Conservation (phyloP, 495 filamentous ascomycete species). For the Talaromyces nanjingensis region DNA sequence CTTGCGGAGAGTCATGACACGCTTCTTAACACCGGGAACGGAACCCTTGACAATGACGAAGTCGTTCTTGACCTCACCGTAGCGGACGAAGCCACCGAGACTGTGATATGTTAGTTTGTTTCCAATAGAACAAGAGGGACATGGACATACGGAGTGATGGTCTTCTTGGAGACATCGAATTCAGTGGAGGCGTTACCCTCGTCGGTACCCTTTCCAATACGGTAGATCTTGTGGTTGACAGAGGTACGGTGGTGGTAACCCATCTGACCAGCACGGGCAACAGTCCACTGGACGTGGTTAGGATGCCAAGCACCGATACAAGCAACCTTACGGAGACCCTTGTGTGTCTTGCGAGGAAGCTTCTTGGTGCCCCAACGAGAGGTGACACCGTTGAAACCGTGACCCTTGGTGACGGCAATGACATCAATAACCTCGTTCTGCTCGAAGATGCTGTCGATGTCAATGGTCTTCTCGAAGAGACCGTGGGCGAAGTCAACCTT, state of each 20-base stretch:
- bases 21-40: constrained; percentile 97
- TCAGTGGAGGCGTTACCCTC: constrained; percentile 91
- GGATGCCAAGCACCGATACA: constrained; percentile 99
- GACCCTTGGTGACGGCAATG: constrained; percentile 99
- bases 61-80: constrained; percentile 99
- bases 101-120: constrained; percentile 35
- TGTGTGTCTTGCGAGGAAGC: constrained; percentile 99
- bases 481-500: constrained; percentile 94
- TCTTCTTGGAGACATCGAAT: constrained; percentile 97
- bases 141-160: constrained; percentile 79
- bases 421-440: constrained; percentile 99
- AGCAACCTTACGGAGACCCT: constrained; percentile 99
- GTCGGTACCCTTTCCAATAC: constrained; percentile 85
- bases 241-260: constrained; percentile 99
- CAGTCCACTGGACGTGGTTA: constrained; percentile 99
- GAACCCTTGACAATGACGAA: constrained; percentile 98
- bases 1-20: constrained; percentile 98
- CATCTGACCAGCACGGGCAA: constrained; percentile 99
- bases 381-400: constrained; percentile 97
- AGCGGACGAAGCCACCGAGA: constrained; percentile 97
- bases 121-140: background rate
- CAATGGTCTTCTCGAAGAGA: constrained; percentile 97
- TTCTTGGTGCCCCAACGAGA: constrained; percentile 99
- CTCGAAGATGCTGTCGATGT: constrained; percentile 93
- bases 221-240: constrained; percentile 99